phyloP scores from a whole-genome alignment of 805 yeast species.

The Saccharomycopsis babjevae region DNA sequence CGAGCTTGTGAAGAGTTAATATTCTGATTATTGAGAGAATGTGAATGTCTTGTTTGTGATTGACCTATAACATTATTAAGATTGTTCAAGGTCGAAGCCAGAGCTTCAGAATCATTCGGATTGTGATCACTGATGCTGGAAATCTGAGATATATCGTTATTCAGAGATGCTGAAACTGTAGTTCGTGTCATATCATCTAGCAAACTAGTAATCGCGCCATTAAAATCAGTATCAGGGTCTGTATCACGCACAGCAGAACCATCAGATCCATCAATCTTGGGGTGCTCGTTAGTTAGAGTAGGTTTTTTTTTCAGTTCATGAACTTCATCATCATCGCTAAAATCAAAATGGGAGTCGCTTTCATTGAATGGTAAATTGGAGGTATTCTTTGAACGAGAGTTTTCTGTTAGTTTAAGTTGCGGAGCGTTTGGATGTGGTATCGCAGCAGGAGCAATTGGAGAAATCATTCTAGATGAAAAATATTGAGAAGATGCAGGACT shows the following conservation, averaged over 20 bases:
- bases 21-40: neutral
- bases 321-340: neutral
- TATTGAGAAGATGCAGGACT: neutral
- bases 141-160: neutral
- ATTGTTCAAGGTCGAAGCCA: neutral
- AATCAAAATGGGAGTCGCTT: neutral
- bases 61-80: neutral
- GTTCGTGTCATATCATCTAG: neutral
- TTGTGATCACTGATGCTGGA: neutral
- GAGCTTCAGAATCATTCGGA: neutral
- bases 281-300: neutral
- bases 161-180: neutral
- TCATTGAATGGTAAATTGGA: neutral
- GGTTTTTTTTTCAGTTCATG: neutral
- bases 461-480: neutral
- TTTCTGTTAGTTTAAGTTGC: neutral
- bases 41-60: neutral
- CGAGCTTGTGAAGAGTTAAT: neutral
- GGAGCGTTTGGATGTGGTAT: neutral
- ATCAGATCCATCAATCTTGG: neutral
- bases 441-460: neutral
- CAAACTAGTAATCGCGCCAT: neutral
- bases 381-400: neutral
- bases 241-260: neutral
- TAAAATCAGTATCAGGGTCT: neutral